Percentiles rank a stretch among this genome's conserved stretches.
Evolutionary conservation across 176 grass and related monocot genomes (phyloP).

Genomic region (Elymus sibiricus): DNA sequence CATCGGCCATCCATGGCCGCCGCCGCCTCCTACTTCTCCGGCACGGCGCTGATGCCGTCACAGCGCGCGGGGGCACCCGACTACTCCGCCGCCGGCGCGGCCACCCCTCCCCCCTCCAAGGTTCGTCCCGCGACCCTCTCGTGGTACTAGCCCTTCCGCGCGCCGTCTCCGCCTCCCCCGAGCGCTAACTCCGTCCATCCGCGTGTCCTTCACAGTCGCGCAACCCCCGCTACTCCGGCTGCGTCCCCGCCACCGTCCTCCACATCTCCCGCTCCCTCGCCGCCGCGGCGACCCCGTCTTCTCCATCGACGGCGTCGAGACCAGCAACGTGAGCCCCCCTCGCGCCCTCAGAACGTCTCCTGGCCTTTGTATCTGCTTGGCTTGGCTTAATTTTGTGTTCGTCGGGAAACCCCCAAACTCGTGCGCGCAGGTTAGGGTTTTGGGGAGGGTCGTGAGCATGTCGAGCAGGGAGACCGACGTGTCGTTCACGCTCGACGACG

Average conservation of each 20-base stretch:
- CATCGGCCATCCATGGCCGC: slow-evolving; percentile 6
- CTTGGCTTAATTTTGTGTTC: background rate
- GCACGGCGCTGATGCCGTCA: slow-evolving; percentile 24
- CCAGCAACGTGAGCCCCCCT: slow-evolving; percentile 31
- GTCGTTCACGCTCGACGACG: slow-evolving; percentile 77
- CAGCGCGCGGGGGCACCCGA: slow-evolving; percentile 1
- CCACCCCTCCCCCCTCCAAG: slow-evolving; percentile 48
- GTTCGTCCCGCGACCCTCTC: slow-evolving; percentile 18
- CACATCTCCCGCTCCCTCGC: slow-evolving; percentile 39
- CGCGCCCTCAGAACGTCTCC: background rate
- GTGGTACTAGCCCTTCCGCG: background rate
- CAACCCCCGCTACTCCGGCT: slow-evolving; percentile 34
- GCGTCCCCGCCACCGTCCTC: slow-evolving; percentile 27
- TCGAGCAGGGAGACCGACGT: slow-evolving; percentile 53
- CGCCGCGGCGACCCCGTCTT: slow-evolving; percentile 12
- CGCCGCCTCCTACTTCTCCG: slow-evolving; percentile 32
- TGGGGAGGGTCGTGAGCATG: slow-evolving; percentile 65
- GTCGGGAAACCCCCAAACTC: slow-evolving; percentile 31
- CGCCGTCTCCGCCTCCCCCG: background rate
- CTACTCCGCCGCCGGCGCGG: background rate
- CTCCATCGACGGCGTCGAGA: slow-evolving; percentile 46
- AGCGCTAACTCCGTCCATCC: slow-evolving; percentile 12
- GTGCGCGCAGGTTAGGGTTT: slow-evolving; percentile 56
- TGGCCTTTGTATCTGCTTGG: background rate
- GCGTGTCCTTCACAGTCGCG: background rate